Evolutionary conservation across 2,329 filamentous ascomycete genomes (phyloP), one percentile per base, ranked within the genome.

Genomic region (Nemania bipapillata): DNA sequence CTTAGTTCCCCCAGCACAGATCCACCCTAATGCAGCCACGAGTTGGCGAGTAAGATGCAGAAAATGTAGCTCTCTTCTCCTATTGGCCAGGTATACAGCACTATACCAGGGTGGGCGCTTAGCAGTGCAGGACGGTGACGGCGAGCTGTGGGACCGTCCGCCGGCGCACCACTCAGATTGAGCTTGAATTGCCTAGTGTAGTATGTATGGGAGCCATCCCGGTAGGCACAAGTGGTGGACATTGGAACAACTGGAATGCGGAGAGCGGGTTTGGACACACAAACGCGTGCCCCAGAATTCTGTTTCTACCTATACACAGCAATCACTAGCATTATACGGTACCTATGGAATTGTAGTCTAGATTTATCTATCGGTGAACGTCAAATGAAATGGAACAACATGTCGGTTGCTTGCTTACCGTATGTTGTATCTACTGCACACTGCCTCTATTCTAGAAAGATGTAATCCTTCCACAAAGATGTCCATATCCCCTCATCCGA

Each of bases 31-130:
- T 59, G 65, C 65, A 67, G 35, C 57, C 53, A 40, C 50, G 42
- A 53, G 32, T 53, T 57, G 52, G 54, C 65, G 61, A 66, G 50
- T 65, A 62, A 64, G 58, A 69, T 49, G 37, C 60, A 56, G 45
- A 54, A 47, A 49, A 37, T 65, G 67, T 45, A 26, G 63, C 53
- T 55, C 40, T 49, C 45, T 47, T 28, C n/a, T 55, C 3, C 57
- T 56, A 71, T 71, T 71, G 69, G 69, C 11, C 47, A 53, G 17
- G 37, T 8, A 45, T 24, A 35, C 8, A 1, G 17, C 8, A 45
- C 40, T 45, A 45, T 45, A n/a, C 52, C 45, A 24, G 54, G 53
- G 60, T 70, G 59, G 66, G 69, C 69, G 69, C 69, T 71, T 70
- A 71, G 58, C 56, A 53, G 50, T 65, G 65, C 53, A 56, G 58